Evolutionary conservation across 306 rosid species (phyloP), one percentile per base, ranked within the genome.

Genomic region (Ziziphus jujuba): DNA sequence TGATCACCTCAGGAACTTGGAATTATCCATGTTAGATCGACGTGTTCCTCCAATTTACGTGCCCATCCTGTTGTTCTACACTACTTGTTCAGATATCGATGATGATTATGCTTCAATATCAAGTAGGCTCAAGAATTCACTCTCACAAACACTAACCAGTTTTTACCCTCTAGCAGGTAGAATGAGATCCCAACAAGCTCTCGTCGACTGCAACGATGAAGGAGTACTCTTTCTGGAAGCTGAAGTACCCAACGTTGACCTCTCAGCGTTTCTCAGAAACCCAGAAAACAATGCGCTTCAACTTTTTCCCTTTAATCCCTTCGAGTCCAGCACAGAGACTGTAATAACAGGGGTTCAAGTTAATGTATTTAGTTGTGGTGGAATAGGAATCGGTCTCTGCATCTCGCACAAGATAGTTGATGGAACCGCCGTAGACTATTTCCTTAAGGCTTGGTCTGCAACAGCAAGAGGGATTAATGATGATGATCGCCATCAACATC

Each of bases 161-260:
- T 73, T 73, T 28, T 65, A 65, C 59, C 66, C 72, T 57, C 35
- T 65, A 15, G 71, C 71, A n/a, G 77, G 66, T 56, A 73, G 38
- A 36, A 36, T 36, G 43, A 36, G 65, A 56, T 72, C 20, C 25
- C 59, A 61, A 22, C 38, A 47, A 15, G 24, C 33, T 12, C 48
- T 8, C 0, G 59, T 57, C 34, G 65, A 64, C 17, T 35, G 33
- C 31, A 36, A 64, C 51, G 33, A 65, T 9, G 77, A 52, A 6
- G 54, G 21, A 2, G 71, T 48, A 34, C 15, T 7, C 22, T 72
- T 45, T 57, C 9, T 31, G 2, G 17, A 23, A 72, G 71, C 66
- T 65, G 19, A 40, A 45, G 66, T 28, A 28, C 33, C 64, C 14
- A 34, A 48, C 58, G 36, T 45, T 57, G 13, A 33, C 14, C 66